A percentile compares a stretch with the other conserved stretches of the same genome.
These are phyloP conservation scores for Colletotrichum graminicola DNA, from an alignment of 2,329 filamentous ascomycete species.

Conservation along the genomic window DNA sequence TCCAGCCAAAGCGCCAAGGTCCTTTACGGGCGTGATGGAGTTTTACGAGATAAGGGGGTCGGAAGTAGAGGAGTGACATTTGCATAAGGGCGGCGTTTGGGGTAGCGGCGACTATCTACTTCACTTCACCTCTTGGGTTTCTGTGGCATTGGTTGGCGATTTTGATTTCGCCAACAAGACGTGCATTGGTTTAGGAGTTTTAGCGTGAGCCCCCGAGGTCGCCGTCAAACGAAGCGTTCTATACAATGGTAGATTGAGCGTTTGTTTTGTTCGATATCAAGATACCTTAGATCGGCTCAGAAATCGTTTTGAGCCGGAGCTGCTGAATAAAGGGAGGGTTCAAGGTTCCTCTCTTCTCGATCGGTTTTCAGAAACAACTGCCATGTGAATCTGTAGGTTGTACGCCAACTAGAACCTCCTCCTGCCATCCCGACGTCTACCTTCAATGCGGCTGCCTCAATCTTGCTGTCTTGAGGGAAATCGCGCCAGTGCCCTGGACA, in stretches of 20 bases:
- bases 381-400: not conserved
- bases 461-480: too few relatives aligned
- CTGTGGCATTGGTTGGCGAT: slow-evolving; percentile 24
- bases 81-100: slow-evolving; percentile 38
- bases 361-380: not conserved
- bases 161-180: slow-evolving; percentile 9
- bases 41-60: not conserved
- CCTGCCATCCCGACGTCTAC: too few relatives aligned
- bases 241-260: slow-evolving; percentile 31
- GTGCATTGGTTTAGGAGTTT: slow-evolving; percentile 7
- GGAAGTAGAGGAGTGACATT: not conserved
- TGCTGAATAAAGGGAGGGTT: not conserved
- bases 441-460: too few relatives aligned
- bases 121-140: slow-evolving; percentile 17
- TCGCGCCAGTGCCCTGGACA: too few relatives aligned
- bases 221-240: slow-evolving; percentile 11
- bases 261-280: slow-evolving; percentile 28
- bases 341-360: not conserved
- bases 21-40: slow-evolving; percentile 21
- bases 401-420: too few relatives aligned
- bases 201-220: not conserved
- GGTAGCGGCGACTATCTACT: slow-evolving; percentile 28
- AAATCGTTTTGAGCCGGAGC: not conserved
- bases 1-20: slow-evolving; percentile 43
- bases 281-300: slow-evolving; percentile 38